Percentiles rank a stretch among this genome's conserved stretches.
Conservation (phyloP, 495 filamentous ascomycete species). For the Thozetella sp. region DNA sequence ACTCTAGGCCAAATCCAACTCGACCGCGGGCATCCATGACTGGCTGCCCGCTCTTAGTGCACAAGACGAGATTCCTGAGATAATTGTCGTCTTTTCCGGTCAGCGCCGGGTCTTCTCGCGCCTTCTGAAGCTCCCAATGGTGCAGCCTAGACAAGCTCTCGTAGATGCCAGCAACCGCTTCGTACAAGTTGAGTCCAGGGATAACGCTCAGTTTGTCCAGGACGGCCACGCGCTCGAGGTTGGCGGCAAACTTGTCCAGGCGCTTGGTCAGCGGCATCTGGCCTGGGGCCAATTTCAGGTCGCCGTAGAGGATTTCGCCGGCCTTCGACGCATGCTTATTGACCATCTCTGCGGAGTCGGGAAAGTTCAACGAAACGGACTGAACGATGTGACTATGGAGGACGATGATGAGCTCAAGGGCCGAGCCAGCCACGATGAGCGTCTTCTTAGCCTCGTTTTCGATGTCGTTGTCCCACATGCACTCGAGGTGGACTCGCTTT, state of each 20-base stretch:
- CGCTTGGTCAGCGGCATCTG: constrained; percentile 59
- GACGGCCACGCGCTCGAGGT: constrained; percentile 75
- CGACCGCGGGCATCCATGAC: constrained; percentile 72
- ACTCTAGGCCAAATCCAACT: constrained; percentile 80
- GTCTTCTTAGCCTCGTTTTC: constrained; percentile 46
- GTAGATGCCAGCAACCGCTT: constrained; percentile 82
- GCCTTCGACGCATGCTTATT: constrained; percentile 49
- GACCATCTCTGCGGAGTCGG: constrained; percentile 46
- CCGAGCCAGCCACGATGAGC: constrained; percentile 71
- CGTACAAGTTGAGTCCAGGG: constrained; percentile 81
- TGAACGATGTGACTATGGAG: constrained; percentile 52
- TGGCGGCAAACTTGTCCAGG: constrained; percentile 73
- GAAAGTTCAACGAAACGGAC: constrained; percentile 44
- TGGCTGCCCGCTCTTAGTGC: constrained; percentile 73
- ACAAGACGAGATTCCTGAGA: constrained; percentile 57
- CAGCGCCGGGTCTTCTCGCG: constrained; percentile 51
- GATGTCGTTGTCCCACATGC: constrained; percentile 64
- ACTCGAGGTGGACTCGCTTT: constrained; percentile 70
- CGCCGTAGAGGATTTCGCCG: constrained; percentile 54
- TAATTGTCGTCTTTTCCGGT: constrained; percentile 50
- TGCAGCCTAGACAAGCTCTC: constrained; percentile 64
- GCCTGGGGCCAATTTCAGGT: constrained; percentile 43
- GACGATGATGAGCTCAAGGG: constrained; percentile 55
- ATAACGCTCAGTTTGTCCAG: constrained; percentile 77
- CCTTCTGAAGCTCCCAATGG: constrained; percentile 65